Base-by-base conservation (phyloP, 1,284 basidiomycete species). In the Fomitopsis betulina region DNA sequence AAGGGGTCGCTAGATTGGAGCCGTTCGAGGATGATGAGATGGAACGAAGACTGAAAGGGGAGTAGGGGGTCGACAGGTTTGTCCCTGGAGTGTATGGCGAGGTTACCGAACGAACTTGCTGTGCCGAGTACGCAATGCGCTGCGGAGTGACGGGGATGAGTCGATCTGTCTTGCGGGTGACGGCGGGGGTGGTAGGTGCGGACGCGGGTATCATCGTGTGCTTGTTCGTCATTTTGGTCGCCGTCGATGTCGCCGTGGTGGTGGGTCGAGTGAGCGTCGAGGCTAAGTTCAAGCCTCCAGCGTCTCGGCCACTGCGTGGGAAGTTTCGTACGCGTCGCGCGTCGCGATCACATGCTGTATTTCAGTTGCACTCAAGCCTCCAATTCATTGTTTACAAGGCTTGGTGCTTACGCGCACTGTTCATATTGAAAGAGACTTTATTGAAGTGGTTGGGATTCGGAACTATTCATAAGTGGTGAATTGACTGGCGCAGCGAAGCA, bases 21-120 rank as follows among this genome's bases (percentile, higher is more conserved):
- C 78, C 77, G 61, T 77, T 80, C 39, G 81, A 76, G 21, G 66
- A 80, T 39, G 78, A 79, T 39, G 80, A 74, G 59, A 81, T 77
- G 2, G 85, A 87, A 62, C 82, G 80, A 51, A 86, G 76, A 66
- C 85, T 86, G 63, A 85, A 76, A 21, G 86, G 86, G 5, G 85
- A 86, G 69, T 85, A 86, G 12, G 86, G 85, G 30, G 77, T 80
- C 38, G 81, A 80, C 57, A 70, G 58, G 25, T 70, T 72, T 56
- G 75, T 79, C 50, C 70, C 71, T 12, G 79, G 76, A 13, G 78
- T 78, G 56, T 73, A 68, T 8, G 78, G 78, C 57, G 79, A 79
- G 63, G 68, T 73, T 67, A 72, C 72, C 35, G 72, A 71, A 43
- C 67, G 63, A 10, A 69, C 58, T 61, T 70, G 39, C 45, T 47